These are phyloP conservation scores for Dryas octopetala DNA, from an alignment of 306 rosid genomes.

Conservation along the genomic window DNA sequence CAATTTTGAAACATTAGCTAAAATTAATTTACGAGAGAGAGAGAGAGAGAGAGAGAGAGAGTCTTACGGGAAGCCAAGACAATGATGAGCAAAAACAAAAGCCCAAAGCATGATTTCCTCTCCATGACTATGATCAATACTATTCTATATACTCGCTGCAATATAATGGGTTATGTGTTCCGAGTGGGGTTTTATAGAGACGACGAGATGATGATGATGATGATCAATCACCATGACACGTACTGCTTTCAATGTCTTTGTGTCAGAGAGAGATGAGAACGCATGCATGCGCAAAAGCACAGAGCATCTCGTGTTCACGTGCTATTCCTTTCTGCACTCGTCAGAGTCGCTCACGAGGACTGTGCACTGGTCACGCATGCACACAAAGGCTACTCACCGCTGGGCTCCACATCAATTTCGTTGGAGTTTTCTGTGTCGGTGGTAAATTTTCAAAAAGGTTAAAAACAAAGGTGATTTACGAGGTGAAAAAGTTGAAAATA, in stretches of 20 bases:
- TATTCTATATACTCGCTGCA: too few relatives aligned
- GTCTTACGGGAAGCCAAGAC: constrained; percentile 49
- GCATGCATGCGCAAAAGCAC: not conserved
- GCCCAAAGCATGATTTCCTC: constrained; percentile 32
- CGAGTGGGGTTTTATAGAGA: too few relatives aligned
- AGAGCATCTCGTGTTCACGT: not conserved
- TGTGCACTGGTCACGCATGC: not conserved
- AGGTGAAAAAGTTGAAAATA: too few relatives aligned
- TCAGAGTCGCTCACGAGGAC: not conserved
- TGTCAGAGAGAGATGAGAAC: not conserved
- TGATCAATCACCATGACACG: not conserved
- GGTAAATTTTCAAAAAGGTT: too few relatives aligned
- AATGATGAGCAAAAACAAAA: constrained; percentile 35
- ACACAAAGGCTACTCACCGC: not conserved
- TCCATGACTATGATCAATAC: constrained; percentile 22
- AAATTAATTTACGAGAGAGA: too few relatives aligned
- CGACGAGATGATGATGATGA: too few relatives aligned
- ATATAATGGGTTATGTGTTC: too few relatives aligned
- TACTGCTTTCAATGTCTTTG: not conserved
- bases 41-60: not conserved
- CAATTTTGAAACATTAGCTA: too few relatives aligned
- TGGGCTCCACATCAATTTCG: not conserved
- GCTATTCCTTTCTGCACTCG: not conserved
- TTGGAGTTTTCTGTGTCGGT: too few relatives aligned
- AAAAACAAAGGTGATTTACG: too few relatives aligned